phyloP scores from a whole-genome alignment of 73 alveolate genomes.

The Paraurostyla sp. region DNA sequence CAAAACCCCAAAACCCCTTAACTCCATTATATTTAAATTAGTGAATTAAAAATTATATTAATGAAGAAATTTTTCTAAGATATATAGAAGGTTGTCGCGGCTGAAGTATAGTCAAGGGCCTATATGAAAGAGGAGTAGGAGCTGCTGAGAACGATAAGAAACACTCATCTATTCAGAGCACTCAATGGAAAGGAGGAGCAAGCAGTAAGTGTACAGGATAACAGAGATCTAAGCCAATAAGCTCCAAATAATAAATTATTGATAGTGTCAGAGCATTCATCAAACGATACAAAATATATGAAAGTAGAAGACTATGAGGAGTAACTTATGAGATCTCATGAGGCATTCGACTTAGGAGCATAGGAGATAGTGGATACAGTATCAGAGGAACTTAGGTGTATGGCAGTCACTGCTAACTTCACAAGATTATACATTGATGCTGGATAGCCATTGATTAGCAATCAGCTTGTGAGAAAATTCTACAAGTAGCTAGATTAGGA shows the following conservation, averaged over 20 bases:
- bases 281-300: slow-evolving; percentile 7
- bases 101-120: background rate
- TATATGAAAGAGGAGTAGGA: background rate
- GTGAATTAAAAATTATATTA: background rate
- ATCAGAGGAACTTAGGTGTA: background rate
- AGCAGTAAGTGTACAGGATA: slow-evolving; percentile 28
- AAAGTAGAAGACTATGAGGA: background rate
- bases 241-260: slow-evolving; percentile 30
- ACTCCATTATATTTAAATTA: background rate
- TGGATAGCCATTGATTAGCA: background rate
- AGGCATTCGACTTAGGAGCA: slow-evolving; percentile 24
- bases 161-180: background rate
- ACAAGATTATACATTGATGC: slow-evolving; percentile 8
- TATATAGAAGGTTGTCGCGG: background rate
- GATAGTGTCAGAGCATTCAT: slow-evolving; percentile 19
- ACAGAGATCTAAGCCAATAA: background rate
- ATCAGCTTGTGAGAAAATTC: background rate
- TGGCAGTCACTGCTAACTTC: background rate
- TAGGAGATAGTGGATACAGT: background rate
- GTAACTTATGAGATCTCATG: slow-evolving; percentile 3
- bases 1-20: background rate
- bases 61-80: background rate
- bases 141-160: background rate
- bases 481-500: background rate
- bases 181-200: slow-evolving; percentile 30